phyloP scores from a whole-genome alignment of 1,284 basidiomycete species.

The Moniliella sp. region DNA sequence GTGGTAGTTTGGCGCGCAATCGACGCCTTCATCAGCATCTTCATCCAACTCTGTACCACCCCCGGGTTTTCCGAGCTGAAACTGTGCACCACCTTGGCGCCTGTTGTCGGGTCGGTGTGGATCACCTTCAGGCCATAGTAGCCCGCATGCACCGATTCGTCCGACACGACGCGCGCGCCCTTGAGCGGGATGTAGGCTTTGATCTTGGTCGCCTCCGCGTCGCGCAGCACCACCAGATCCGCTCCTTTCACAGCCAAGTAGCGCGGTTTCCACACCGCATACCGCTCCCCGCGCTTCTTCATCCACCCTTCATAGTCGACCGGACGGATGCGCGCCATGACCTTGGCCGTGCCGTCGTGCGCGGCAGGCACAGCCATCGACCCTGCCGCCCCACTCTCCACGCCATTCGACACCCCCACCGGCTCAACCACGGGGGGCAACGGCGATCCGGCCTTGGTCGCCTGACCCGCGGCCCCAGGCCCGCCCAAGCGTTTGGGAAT shows the following conservation, averaged over 20 bases:
- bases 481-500: too few relatives aligned
- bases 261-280: constrained; percentile 75
- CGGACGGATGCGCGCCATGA: constrained; percentile 24
- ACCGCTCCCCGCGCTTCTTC: constrained; percentile 79
- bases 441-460: too few relatives aligned
- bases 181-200: constrained; percentile 81
- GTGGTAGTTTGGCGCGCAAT: constrained; percentile 2
- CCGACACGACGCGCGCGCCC: constrained; percentile 79
- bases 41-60: constrained; percentile 88
- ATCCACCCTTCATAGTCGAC: constrained; percentile 49
- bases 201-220: constrained; percentile 41
- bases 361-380: too few relatives aligned
- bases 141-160: constrained; percentile 75
- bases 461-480: too few relatives aligned
- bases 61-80: constrained; percentile 74
- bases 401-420: too few relatives aligned
- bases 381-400: too few relatives aligned
- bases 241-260: constrained; percentile 91
- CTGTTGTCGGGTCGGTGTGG: constrained; percentile 60
- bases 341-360: too few relatives aligned
- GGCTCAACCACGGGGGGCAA: too few relatives aligned
- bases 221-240: constrained; percentile 17
- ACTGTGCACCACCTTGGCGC: constrained; percentile 69
- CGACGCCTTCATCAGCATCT: constrained; percentile 80
- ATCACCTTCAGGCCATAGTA: constrained; percentile 85